phyloP scores from a whole-genome alignment of 176 grass and related monocot species.

The Oryza coarctata region DNA sequence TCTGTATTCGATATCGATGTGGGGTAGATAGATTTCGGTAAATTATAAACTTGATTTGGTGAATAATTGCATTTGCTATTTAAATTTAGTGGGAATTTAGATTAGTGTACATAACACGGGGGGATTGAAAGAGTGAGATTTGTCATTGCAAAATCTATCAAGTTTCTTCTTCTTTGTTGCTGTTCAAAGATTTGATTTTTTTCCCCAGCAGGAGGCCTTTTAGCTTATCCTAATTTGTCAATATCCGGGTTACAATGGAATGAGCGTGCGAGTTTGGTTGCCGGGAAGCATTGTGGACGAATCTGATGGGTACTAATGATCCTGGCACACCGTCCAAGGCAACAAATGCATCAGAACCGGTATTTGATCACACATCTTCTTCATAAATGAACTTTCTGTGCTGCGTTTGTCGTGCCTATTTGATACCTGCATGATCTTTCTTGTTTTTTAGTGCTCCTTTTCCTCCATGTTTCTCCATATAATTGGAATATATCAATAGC shows the following conservation, averaged over 20 bases:
- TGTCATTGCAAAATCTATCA: background rate
- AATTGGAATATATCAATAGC: background rate
- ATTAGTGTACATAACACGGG: background rate
- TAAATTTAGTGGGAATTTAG: background rate
- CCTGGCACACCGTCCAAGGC: slow-evolving; percentile 54
- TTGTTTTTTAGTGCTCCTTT: background rate
- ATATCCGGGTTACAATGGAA: background rate
- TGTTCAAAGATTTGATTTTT: background rate
- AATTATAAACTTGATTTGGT: background rate
- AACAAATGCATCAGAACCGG: slow-evolving; percentile 53
- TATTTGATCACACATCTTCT: background rate
- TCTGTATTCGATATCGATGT: background rate
- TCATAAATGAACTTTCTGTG: background rate
- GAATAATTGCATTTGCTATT: background rate
- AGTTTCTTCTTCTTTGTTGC: background rate
- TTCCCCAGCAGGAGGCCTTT: background rate
- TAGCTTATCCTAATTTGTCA: background rate
- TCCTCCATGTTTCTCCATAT: background rate
- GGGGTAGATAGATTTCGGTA: background rate
- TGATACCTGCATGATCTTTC: too few relatives aligned
- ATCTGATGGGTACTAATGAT: slow-evolving; percentile 55
- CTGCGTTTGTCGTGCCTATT: background rate
- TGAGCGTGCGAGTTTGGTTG: background rate
- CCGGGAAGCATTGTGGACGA: background rate
- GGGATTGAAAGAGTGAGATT: background rate